Conservation (phyloP, 2,329 filamentous ascomycete genomes). For the Bipolaris cookei region DNA sequence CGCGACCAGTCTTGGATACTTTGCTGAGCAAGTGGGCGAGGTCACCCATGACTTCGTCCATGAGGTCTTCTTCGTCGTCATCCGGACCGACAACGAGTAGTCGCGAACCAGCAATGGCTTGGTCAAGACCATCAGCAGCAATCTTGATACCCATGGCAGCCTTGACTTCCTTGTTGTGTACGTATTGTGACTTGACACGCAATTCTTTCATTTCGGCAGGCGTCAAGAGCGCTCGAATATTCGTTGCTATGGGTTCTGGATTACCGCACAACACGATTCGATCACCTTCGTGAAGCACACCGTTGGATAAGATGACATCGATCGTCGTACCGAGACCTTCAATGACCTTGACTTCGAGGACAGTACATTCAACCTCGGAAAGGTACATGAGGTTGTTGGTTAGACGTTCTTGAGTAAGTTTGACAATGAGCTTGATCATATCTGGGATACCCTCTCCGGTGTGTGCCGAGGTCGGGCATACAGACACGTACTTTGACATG, state of each 20-base stretch:
- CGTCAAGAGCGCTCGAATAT: constrained; percentile 91
- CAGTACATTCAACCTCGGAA: constrained; percentile 95
- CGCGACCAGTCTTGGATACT: constrained; percentile 88
- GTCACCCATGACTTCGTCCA: constrained; percentile 96
- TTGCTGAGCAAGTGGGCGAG: constrained; percentile 88
- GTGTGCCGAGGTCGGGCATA: constrained; percentile 95
- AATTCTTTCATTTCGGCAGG: constrained; percentile 92
- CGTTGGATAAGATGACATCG: constrained; percentile 95
- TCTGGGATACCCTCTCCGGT: constrained; percentile 99
- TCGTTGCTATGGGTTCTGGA: constrained; percentile 94
- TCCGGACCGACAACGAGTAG: constrained; percentile 92
- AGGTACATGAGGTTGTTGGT: constrained; percentile 97
- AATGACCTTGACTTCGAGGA: constrained; percentile 98
- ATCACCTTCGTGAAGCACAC: constrained; percentile 91
- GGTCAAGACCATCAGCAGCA: constrained; percentile 91
- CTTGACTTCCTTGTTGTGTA: constrained; percentile 99
- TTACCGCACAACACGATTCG: constrained; percentile 93
- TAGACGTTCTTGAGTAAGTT: constrained; percentile 96
- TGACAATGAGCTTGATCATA: constrained; percentile 93
- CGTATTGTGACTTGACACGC: constrained; percentile 92
- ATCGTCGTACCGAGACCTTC: constrained; percentile 99
- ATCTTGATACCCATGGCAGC: constrained; percentile 99
- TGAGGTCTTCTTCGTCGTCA: constrained; percentile 95
- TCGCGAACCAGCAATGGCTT: constrained; percentile 94
- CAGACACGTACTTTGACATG: constrained; percentile 91